Percentiles rank a stretch among this genome's conserved stretches.
phyloP scores from a whole-genome alignment of 1,284 basidiomycete genomes.

The Rhodotorula sp. region DNA sequence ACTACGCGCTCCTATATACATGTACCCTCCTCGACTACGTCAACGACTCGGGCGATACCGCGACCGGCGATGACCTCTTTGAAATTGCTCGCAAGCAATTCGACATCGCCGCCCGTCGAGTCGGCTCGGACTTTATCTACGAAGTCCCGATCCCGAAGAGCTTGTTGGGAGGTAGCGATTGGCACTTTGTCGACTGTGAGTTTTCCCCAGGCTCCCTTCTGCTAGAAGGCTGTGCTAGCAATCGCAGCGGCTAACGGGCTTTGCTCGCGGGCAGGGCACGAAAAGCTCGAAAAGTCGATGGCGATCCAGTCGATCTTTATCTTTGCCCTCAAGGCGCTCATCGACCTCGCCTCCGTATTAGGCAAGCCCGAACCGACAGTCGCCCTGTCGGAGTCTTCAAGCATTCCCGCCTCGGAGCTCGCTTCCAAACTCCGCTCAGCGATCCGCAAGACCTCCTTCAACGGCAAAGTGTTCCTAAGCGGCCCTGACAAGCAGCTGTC shows the following conservation, averaged over 20 bases:
- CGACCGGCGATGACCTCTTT: constrained; percentile 40
- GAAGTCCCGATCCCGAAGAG: not conserved
- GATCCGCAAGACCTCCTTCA: constrained; percentile 11
- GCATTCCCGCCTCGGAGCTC: constrained; percentile 1
- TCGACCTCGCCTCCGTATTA: constrained; percentile 14
- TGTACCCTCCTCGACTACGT: constrained; percentile 32
- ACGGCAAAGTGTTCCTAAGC: constrained; percentile 31
- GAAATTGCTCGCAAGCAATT: constrained; percentile 39
- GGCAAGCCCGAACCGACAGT: constrained; percentile 5
- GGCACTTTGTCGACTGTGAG: constrained; percentile 43
- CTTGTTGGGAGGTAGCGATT: constrained; percentile 17
- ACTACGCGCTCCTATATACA: constrained; percentile 43
- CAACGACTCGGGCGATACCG: constrained; percentile 33
- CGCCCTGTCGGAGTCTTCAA: not conserved
- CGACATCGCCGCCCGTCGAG: constrained; percentile 23
- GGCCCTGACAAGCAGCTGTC: constrained; percentile 35
- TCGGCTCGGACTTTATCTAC: constrained; percentile 18
- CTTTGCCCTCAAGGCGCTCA: constrained; percentile 26
- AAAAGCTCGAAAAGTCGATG: constrained; percentile 33
- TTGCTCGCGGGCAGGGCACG: constrained; percentile 24
- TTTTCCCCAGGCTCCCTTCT: not conserved
- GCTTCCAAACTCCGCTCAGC: not conserved
- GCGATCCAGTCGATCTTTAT: constrained; percentile 39
- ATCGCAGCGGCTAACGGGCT: not conserved
- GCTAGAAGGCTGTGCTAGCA: too few relatives aligned